Percentiles rank a stretch among this genome's conserved stretches.
Conservation (phyloP, 768 basidiomycete genomes). For the Lepiota venenata region DNA sequence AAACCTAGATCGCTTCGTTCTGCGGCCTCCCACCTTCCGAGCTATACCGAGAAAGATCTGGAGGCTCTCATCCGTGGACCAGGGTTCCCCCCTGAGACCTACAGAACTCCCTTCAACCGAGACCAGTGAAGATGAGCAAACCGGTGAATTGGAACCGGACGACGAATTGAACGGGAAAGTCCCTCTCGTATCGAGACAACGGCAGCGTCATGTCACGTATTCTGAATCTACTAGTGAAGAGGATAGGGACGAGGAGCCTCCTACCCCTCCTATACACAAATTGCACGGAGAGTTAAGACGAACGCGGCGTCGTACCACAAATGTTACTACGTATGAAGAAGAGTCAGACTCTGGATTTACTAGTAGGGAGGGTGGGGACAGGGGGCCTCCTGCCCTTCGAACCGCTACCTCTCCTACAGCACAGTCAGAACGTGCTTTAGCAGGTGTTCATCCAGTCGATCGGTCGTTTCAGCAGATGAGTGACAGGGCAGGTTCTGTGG, state of each 20-base stretch:
- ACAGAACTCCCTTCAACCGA: constrained; percentile 37
- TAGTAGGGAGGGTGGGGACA: constrained; percentile 19
- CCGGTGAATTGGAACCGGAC: constrained; percentile 32
- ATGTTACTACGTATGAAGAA: no score
- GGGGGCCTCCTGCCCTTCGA: background rate
- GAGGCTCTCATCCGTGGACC: constrained; percentile 38
- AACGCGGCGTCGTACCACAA: no score
- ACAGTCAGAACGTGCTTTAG: background rate
- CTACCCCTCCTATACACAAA: no score
- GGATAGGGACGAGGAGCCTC: constrained; percentile 28
- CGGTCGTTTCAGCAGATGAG: constrained; percentile 29
- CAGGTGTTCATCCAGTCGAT: background rate
- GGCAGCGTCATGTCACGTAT: background rate
- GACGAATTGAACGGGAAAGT: constrained; percentile 23
- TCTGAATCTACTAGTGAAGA: constrained; percentile 32
- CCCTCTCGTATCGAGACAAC: constrained; percentile 14
- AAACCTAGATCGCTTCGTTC: background rate
- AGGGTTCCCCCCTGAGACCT: constrained; percentile 21
- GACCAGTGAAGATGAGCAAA: constrained; percentile 39
- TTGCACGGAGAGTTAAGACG: no score
- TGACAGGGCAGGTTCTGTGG: constrained; percentile 26
- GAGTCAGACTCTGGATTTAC: no score
- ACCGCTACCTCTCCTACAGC: background rate
- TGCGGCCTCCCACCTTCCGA: constrained; percentile 12
- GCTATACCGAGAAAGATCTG: constrained; percentile 28